Evolutionary conservation across 2,329 filamentous ascomycete genomes (phyloP).

Genomic region (Hirsutella thompsonii): DNA sequence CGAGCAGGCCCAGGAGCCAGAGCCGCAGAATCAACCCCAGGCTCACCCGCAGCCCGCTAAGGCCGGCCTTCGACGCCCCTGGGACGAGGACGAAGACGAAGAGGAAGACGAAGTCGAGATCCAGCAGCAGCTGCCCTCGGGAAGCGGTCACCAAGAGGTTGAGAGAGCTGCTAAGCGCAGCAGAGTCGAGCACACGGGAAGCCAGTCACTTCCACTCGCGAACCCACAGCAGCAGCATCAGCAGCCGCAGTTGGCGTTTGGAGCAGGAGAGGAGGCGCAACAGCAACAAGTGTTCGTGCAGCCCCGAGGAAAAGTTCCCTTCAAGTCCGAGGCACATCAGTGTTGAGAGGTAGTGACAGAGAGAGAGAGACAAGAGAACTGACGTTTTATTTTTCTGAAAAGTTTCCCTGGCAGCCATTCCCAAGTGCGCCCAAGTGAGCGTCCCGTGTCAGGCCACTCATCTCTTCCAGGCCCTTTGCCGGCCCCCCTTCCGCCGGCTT

Average conservation of each 20-base stretch:
- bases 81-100: background rate
- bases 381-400: too few species aligned
- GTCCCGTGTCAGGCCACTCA: too few species aligned
- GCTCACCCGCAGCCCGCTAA: too few species aligned
- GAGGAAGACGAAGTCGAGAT: background rate
- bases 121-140: background rate
- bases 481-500: too few species aligned
- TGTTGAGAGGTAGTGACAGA: too few species aligned
- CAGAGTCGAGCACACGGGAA: background rate
- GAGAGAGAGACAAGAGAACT: too few species aligned
- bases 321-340: background rate
- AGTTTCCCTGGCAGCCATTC: too few species aligned
- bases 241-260: too few species aligned
- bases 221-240: background rate
- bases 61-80: background rate
- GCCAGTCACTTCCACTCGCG: background rate
- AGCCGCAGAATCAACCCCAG: too few species aligned
- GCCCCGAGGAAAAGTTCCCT: background rate
- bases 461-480: too few species aligned
- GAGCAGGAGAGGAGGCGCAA: background rate
- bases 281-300: background rate
- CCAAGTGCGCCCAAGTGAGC: too few species aligned
- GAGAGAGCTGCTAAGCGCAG: background rate
- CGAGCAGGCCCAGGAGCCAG: too few species aligned
- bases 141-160: background rate